These are phyloP conservation scores for Heracleum sosnowskyi DNA, from an alignment of 129 eudicot species.

Conservation along the genomic window DNA sequence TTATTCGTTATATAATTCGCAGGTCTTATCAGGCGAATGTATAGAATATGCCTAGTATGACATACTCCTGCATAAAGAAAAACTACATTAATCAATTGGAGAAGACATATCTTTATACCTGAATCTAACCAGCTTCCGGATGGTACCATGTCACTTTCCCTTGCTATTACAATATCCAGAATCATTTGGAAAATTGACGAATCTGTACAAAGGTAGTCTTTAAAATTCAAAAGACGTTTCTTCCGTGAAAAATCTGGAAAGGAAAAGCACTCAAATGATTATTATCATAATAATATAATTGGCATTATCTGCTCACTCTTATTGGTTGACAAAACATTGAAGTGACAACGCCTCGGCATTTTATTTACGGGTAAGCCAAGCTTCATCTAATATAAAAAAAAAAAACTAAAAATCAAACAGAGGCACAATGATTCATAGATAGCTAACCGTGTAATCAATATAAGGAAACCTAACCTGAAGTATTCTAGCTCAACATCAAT, in stretches of 20 bases:
- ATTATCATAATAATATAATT: not conserved
- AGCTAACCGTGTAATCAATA: not conserved
- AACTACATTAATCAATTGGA: not conserved
- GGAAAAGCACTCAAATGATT: not conserved
- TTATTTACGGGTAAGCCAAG: slow-evolving; percentile 17
- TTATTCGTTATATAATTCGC: not conserved
- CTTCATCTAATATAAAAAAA: not conserved
- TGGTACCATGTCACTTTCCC: not conserved
- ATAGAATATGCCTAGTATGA: not conserved
- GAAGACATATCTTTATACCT: slow-evolving; percentile 5
- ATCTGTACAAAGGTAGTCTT: not conserved
- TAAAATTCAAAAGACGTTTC: not conserved
- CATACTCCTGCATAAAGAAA: not conserved
- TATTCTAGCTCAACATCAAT: slow-evolving; percentile 20
- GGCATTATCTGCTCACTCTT: slow-evolving; percentile 23
- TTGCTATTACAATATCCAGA: not conserved
- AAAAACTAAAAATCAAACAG: not conserved
- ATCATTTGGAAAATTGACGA: not conserved
- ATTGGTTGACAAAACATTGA: slow-evolving; percentile 13
- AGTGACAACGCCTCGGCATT: slow-evolving; percentile 19
- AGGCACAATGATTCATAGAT: not conserved
- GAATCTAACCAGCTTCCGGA: not conserved
- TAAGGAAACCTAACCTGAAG: slow-evolving; percentile 16
- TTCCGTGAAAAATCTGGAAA: not conserved
- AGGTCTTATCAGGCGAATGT: not conserved